Evolutionary conservation across 441 rosid species (phyloP).

Genomic region (Populus hybrid): DNA sequence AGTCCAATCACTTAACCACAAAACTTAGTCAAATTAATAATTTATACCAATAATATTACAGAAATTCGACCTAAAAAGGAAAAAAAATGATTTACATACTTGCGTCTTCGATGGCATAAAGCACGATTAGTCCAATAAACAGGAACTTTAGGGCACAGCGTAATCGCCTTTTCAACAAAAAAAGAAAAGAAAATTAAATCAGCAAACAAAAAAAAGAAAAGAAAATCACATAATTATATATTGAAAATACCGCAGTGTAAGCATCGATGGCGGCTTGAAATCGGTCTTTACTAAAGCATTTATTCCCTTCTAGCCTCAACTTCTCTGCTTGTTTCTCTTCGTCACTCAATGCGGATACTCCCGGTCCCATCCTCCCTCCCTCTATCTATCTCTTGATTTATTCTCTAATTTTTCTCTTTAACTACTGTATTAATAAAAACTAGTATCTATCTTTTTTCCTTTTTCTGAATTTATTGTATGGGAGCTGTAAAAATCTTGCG

Average conservation of each 20-base stretch:
- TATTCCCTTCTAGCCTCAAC: constrained; percentile 61
- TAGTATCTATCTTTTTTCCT: not conserved
- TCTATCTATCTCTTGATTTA: not conserved
- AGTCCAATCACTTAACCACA: constrained; percentile 62
- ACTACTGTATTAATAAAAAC: no score
- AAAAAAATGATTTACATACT: constrained; percentile 42
- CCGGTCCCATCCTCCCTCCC: constrained; percentile 30
- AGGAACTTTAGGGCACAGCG: constrained; percentile 78
- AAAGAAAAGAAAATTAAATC: not conserved
- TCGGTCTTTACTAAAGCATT: constrained; percentile 56
- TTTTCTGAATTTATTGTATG: not conserved
- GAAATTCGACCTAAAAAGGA: not conserved
- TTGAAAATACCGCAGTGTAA: constrained; percentile 67
- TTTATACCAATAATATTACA: not conserved
- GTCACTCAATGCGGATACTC: constrained; percentile 25
- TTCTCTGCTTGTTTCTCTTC: constrained; percentile 73
- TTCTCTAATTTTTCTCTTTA: not conserved
- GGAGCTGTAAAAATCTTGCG: not conserved
- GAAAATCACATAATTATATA: not conserved
- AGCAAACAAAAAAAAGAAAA: not conserved
- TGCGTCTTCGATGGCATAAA: constrained; percentile 75
- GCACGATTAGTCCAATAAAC: constrained; percentile 95
- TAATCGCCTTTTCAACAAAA: constrained; percentile 55
- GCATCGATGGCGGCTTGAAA: constrained; percentile 97
- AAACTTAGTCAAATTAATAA: constrained; percentile 3